phyloP scores from a whole-genome alignment of 129 eudicot species.

The Heracleum sosnowskyi region DNA sequence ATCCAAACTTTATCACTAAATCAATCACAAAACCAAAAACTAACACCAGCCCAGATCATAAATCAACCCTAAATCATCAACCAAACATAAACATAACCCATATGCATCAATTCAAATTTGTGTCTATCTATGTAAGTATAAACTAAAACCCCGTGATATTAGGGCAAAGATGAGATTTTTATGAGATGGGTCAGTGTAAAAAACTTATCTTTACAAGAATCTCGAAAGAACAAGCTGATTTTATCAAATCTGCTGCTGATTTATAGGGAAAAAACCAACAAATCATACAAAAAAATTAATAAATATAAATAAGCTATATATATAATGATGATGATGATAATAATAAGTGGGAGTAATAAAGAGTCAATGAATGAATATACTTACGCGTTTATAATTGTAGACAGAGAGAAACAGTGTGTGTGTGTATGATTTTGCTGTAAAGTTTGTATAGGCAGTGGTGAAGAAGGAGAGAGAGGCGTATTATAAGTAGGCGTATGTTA shows the following conservation, averaged over 20 bases:
- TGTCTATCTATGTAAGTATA: neutral
- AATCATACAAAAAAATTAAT: neutral
- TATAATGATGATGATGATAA: neutral
- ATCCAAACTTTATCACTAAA: constrained; percentile 8
- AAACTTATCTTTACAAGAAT: constrained; percentile 6
- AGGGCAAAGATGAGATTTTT: neutral
- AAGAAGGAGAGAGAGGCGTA: constrained; percentile 1
- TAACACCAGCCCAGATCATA: neutral
- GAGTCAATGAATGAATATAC: constrained; percentile 9
- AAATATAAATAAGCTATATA: neutral
- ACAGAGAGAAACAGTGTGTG: neutral
- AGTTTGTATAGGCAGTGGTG: constrained; percentile 2
- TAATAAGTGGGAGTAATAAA: neutral
- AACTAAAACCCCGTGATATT: neutral
- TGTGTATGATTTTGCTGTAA: neutral
- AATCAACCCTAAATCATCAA: neutral
- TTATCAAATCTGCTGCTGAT: constrained; percentile 1
- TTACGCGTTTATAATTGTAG: neutral
- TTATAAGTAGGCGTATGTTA: constrained; percentile 9
- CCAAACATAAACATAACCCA: neutral
- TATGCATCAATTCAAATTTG: neutral
- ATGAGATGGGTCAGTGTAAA: neutral
- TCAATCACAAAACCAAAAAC: constrained; percentile 1
- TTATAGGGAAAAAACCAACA: neutral
- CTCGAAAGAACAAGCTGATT: neutral